Percentiles rank a stretch among this genome's conserved stretches.
Evolutionary conservation across 139 green algal species (phyloP).

Genomic region (Tetraselmis striata): DNA sequence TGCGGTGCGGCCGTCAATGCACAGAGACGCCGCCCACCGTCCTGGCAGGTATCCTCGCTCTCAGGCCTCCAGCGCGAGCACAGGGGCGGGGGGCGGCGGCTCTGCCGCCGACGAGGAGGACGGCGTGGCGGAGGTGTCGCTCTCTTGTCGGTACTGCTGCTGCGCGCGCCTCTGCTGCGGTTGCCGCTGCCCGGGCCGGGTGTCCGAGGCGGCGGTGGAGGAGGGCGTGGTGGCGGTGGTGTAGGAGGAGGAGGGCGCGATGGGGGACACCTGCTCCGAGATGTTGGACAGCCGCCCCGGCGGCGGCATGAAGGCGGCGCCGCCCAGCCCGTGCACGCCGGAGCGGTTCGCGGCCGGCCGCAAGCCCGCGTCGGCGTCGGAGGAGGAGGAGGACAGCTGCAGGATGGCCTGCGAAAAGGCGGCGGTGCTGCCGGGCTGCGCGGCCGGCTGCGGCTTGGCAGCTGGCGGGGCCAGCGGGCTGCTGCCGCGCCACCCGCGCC

Average conservation of each 20-base stretch:
- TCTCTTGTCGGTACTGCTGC: neutral
- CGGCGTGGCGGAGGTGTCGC: neutral
- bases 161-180: neutral
- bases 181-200: neutral
- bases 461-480: neutral
- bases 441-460: neutral
- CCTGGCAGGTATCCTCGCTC: too few species aligned
- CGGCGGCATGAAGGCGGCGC: neutral
- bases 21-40: too few species aligned
- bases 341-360: too few species aligned
- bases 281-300: neutral
- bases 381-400: neutral
- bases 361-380: neutral
- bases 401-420: neutral
- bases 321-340: neutral
- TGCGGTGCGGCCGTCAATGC: too few species aligned
- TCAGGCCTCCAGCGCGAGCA: neutral
- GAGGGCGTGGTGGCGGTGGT: neutral
- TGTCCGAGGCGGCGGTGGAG: neutral
- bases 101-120: neutral
- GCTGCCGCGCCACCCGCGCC: too few species aligned
- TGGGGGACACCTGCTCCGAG: neutral
- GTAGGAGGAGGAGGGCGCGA: neutral
- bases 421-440: neutral
- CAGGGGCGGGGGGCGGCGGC: too few species aligned